phyloP scores from a whole-genome alignment of 495 filamentous ascomycete species.

The Monascus purpureus region DNA sequence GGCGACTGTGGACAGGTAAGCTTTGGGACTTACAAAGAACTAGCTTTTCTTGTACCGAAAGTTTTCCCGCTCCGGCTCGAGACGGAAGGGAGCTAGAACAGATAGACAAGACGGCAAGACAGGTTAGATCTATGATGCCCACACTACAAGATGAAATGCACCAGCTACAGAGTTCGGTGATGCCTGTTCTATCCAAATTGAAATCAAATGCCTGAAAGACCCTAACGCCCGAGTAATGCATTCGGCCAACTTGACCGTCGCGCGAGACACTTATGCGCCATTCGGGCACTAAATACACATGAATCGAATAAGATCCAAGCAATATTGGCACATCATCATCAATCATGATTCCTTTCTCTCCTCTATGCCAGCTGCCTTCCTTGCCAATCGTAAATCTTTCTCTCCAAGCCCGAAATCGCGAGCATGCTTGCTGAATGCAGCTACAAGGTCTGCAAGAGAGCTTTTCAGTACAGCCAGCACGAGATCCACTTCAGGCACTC shows the following conservation, averaged over 20 bases:
- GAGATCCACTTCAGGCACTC: slow-evolving; percentile 44
- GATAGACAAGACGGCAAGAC: no score
- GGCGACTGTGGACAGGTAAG: neutral
- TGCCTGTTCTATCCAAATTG: no score
- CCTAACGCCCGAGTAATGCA: neutral
- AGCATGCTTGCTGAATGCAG: slow-evolving; percentile 56
- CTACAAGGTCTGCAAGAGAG: slow-evolving; percentile 46
- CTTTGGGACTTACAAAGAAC: neutral
- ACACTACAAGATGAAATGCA: no score
- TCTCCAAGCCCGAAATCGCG: slow-evolving; percentile 47
- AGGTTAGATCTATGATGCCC: no score
- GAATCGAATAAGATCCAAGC: no score
- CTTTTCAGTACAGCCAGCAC: slow-evolving; percentile 44
- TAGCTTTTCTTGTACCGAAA: neutral
- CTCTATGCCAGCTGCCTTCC: slow-evolving; percentile 38
- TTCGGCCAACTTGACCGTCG: neutral
- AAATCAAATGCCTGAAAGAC: no score
- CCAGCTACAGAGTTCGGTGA: no score
- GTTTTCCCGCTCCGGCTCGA: slow-evolving; percentile 1
- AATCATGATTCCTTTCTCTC: slow-evolving; percentile 6
- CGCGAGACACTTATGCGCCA: no score
- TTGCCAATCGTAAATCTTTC: slow-evolving; percentile 55
- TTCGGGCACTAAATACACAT: no score
- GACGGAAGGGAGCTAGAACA: no score
- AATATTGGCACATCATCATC: neutral